These are phyloP conservation scores for Eustoma russellianum DNA, from an alignment of 257 asterid species.

Conservation along the genomic window DNA sequence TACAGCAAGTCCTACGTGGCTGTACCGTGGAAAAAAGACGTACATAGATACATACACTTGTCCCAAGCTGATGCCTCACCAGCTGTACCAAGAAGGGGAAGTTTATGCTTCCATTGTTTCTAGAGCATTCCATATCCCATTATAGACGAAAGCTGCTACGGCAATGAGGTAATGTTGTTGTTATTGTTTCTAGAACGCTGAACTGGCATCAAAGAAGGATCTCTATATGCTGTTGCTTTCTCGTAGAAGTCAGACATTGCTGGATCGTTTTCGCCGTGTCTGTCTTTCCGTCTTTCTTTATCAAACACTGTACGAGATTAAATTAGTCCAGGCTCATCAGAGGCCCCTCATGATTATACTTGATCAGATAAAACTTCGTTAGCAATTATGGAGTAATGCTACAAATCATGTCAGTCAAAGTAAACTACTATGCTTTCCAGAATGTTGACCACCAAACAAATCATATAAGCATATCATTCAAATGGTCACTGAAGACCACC, in stretches of 20 bases:
- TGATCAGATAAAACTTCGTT: too few species aligned
- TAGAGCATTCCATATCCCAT: too few species aligned
- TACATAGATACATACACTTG: not conserved
- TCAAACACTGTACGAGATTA: conserved; percentile 53
- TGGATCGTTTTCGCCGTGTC: conserved; percentile 52
- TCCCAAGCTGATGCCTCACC: conserved; percentile 6
- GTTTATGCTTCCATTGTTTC: conserved; percentile 15
- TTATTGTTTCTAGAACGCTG: conserved; percentile 21
- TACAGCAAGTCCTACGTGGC: not conserved
- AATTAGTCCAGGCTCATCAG: not conserved
- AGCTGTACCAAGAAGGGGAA: conserved; percentile 48
- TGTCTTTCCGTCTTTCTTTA: conserved; percentile 70
- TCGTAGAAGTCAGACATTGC: conserved; percentile 41
- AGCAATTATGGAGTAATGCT: too few species aligned
- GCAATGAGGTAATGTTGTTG: too few species aligned
- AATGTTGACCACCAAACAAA: too few species aligned
- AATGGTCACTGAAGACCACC: too few species aligned
- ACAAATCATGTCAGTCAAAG: too few species aligned
- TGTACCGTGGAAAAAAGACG: not conserved
- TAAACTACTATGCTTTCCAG: too few species aligned
- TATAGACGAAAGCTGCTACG: too few species aligned
- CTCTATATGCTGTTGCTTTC: conserved; percentile 50
- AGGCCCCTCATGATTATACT: too few species aligned
- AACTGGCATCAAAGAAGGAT: conserved; percentile 51
- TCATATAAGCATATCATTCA: too few species aligned